phyloP scores from a whole-genome alignment of 352 stramenopile genomes.

The Phytophthora ohioensis region DNA sequence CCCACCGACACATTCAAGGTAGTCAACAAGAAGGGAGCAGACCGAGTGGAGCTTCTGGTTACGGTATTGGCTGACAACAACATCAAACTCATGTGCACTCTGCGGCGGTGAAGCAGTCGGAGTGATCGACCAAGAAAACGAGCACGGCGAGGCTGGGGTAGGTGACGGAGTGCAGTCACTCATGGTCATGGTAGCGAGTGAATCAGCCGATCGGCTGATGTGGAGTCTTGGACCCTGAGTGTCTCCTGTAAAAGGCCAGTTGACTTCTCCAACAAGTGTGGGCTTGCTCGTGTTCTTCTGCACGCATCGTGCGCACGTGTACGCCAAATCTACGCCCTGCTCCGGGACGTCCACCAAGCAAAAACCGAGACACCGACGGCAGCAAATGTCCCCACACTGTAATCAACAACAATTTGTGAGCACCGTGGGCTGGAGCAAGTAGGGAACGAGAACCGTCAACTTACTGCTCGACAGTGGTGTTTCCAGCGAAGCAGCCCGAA shows the following conservation, averaged over 20 bases:
- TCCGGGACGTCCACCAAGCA: constrained; percentile 74
- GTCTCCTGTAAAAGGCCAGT: constrained; percentile 51
- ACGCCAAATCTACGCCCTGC: constrained; percentile 69
- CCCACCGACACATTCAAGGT: constrained; percentile 73
- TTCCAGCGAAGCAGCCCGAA: constrained; percentile 71
- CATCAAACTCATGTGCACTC: constrained; percentile 50
- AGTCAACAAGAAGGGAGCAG: constrained; percentile 72
- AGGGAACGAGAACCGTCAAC: constrained; percentile 2
- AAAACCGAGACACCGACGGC: constrained; percentile 70
- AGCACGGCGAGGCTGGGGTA: constrained; percentile 36
- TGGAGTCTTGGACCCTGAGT: constrained; percentile 34
- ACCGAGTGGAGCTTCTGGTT: constrained; percentile 79
- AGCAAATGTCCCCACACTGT: constrained; percentile 81
- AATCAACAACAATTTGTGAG: constrained; percentile 33
- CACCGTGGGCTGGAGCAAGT: not conserved
- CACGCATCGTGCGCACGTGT: constrained; percentile 72
- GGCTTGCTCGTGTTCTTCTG: constrained; percentile 58
- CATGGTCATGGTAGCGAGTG: constrained; percentile 30
- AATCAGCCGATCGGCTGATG: constrained; percentile 34
- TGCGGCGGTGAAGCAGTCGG: constrained; percentile 39
- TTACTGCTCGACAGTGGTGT: constrained; percentile 77
- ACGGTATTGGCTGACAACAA: constrained; percentile 78
- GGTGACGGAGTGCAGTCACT: constrained; percentile 35
- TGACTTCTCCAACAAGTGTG: constrained; percentile 57
- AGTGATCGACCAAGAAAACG: constrained; percentile 51